Evolutionary conservation across 1,284 basidiomycete species (phyloP), one percentile per base, ranked within the genome.

Genomic region (Malassezia japonica): DNA sequence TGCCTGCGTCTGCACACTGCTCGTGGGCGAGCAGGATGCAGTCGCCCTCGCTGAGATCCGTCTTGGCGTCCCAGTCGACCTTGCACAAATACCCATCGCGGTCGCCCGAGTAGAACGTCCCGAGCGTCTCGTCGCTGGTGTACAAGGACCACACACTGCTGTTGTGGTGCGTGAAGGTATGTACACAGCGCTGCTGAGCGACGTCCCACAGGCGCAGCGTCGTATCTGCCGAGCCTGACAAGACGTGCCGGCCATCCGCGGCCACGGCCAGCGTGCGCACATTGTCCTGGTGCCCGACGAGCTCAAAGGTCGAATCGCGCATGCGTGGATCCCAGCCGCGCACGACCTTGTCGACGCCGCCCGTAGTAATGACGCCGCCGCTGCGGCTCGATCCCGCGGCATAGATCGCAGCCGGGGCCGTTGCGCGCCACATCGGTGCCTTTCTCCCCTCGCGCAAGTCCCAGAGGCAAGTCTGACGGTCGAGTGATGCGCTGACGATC

Each of bases 81-180:
- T 84, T 84, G 73, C 87, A 90, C 1, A 98, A 83, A 49, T 85
- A 77, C 1, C 92, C 94, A 13, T 86, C 82, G 31, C 87, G 81
- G 61, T 96, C 94, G 15, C 92, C 94, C 1, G 91, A 95, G 75
- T 94, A 95, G 77, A 99, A 99, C 1, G 83, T 78, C 70, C 92
- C 86, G 43, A 99, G 79, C 12, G 84, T 82, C 0, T 88, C 86
- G 71, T 96, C 88, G 0, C 81, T 79, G 2, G 89, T 92, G 70
- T 81, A 82, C 2, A 99, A 78, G 0, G 88, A 84, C 92, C 94
- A 96, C 28, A 98, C 89, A 15, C 88, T 90, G 52, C 90, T 88
- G 13, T 85, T 83, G 72, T 98, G 94, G 70, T 96, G 86, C 1
- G 86, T 86, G 75, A 96, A 98, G 1, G 92, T 98, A 67, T 98